Conservation (phyloP, 2,329 filamentous ascomycete species). For the Lecanicillium sp. region DNA sequence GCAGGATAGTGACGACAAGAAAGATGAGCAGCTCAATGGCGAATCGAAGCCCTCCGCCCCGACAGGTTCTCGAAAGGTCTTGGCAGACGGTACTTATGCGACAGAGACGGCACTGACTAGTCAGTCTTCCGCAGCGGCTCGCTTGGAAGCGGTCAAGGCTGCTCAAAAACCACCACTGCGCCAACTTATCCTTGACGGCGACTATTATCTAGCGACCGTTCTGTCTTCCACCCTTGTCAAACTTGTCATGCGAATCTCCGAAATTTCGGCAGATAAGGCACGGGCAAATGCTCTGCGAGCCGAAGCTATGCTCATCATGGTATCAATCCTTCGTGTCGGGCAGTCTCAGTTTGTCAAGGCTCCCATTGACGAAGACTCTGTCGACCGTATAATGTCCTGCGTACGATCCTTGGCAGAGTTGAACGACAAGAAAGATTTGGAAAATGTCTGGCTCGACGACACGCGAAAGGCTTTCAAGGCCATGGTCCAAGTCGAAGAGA, state of each 20-base stretch:
- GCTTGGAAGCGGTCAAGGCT: slow-evolving; percentile 91
- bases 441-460: slow-evolving; percentile 88
- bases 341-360: slow-evolving; percentile 99
- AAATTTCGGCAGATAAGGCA: slow-evolving; percentile 78
- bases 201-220: slow-evolving; percentile 92
- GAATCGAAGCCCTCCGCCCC: slow-evolving; percentile 68
- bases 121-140: slow-evolving; percentile 80
- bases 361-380: slow-evolving; percentile 92
- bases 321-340: slow-evolving; percentile 93
- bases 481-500: slow-evolving; percentile 96
- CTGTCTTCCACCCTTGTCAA: slow-evolving; percentile 95
- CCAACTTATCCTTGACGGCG: slow-evolving; percentile 91
- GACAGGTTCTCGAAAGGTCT: slow-evolving; percentile 79
- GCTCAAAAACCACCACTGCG: slow-evolving; percentile 92
- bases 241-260: slow-evolving; percentile 92
- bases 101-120: slow-evolving; percentile 95
- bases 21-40: slow-evolving; percentile 66
- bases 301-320: slow-evolving; percentile 99
- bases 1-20: slow-evolving; percentile 61
- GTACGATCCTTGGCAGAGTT: slow-evolving; percentile 90
- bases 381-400: slow-evolving; percentile 98
- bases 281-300: slow-evolving; percentile 91
- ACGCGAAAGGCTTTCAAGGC: slow-evolving; percentile 92
- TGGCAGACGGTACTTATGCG: slow-evolving; percentile 95
- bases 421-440: slow-evolving; percentile 78